phyloP scores from a whole-genome alignment of 345 rosid genomes.

The Eucalyptus viminalis region DNA sequence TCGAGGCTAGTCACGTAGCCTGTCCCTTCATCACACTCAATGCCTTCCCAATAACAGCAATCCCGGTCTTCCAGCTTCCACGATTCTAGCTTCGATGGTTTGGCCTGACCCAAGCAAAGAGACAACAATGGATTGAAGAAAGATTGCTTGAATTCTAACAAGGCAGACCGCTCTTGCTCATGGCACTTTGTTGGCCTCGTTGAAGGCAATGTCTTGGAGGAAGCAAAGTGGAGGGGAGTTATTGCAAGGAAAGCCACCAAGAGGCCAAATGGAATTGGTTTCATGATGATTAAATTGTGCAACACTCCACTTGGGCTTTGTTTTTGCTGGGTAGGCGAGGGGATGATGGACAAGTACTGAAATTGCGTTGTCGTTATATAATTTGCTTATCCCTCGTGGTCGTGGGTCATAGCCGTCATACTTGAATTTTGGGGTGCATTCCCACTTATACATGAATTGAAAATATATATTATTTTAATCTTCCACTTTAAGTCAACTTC shows the following conservation, averaged over 20 bases:
- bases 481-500: too few species aligned
- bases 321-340: neutral
- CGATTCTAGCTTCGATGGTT: neutral
- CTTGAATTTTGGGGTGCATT: neutral
- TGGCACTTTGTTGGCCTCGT: neutral
- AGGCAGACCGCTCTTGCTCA: neutral
- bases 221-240: neutral
- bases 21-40: neutral
- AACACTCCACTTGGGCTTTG: neutral
- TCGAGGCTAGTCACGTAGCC: neutral
- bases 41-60: neutral
- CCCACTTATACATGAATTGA: neutral
- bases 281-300: neutral
- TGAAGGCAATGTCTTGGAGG: neutral
- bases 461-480: neutral
- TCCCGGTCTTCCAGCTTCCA: neutral
- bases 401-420: fast-evolving
- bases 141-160: neutral
- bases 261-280: neutral
- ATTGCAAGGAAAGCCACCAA: neutral
- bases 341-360: neutral
- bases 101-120: too few species aligned
- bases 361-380: neutral
- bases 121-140: fast-evolving
- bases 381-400: neutral